These are phyloP conservation scores for Clavispora santaluciae DNA, from an alignment of 805 yeast species.

Conservation along the genomic window DNA sequence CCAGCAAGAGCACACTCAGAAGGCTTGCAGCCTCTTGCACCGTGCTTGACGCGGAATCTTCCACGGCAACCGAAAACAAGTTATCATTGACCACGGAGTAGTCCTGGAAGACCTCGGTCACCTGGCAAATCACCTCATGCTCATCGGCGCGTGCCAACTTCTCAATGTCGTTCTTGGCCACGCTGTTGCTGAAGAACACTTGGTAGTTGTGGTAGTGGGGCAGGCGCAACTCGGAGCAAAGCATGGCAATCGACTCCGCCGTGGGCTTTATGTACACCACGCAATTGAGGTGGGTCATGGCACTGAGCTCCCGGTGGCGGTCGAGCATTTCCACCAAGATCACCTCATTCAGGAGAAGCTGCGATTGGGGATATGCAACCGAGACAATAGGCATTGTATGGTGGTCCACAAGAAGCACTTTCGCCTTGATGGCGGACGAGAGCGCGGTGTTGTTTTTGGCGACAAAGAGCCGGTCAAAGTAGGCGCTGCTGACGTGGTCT, in stretches of 20 bases:
- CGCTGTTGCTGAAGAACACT: conserved; percentile 70
- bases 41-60: conserved; percentile 16
- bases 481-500: conserved; percentile 13
- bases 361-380: conserved; percentile 85
- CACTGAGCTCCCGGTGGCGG: conserved; percentile 61
- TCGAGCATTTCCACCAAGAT: conserved; percentile 63
- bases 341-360: conserved; percentile 75
- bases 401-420: conserved; percentile 74
- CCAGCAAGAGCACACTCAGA: conserved; percentile 58
- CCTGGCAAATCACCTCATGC: conserved; percentile 67
- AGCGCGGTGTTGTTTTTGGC: conserved; percentile 14
- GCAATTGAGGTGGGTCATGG: conserved; percentile 65
- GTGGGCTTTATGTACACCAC: conserved; percentile 74
- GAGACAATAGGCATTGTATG: conserved; percentile 81
- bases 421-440: conserved; percentile 39
- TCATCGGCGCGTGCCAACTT: conserved; percentile 88
- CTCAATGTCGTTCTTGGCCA: conserved; percentile 76
- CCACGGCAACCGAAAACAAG: conserved; percentile 40
- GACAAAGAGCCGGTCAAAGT: conserved; percentile 17
- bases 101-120: conserved; percentile 83
- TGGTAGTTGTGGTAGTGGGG: conserved; percentile 82
- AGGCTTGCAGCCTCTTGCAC: conserved; percentile 38
- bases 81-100: conserved; percentile 69
- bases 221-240: conserved; percentile 61
- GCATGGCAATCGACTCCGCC: conserved; percentile 52